Conservation (phyloP, 2,329 filamentous ascomycete genomes). For the Phaeosphaeriaceae sp. region DNA sequence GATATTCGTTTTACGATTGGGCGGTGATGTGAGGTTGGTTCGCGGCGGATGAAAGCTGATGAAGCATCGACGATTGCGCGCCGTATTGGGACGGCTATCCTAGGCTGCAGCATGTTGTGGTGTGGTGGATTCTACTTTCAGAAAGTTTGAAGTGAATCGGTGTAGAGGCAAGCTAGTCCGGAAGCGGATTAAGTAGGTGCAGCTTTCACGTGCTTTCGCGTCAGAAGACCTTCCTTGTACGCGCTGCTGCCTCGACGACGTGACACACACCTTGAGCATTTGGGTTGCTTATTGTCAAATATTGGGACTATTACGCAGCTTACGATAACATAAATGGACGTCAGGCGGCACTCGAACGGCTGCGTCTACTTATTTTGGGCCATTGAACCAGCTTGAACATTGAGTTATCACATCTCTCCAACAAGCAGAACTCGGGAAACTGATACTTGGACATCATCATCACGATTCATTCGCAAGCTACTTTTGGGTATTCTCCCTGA, state of each 20-base stretch:
- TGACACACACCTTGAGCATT: conserved; percentile 10
- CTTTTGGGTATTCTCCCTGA: background rate
- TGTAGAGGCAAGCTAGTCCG: conserved; percentile 15
- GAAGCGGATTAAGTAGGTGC: conserved; percentile 14
- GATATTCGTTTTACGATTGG: conserved; percentile 18
- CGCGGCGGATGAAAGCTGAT: conserved; percentile 25
- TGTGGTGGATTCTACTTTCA: conserved; percentile 5
- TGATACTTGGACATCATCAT: background rate
- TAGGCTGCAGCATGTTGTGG: conserved; percentile 42
- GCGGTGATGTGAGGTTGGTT: conserved; percentile 15
- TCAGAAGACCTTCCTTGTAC: conserved; percentile 17
- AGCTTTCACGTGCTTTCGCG: conserved; percentile 29
- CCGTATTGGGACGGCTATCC: conserved; percentile 29
- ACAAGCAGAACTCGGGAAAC: background rate
- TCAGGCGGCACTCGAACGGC: background rate
- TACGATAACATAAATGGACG: conserved; percentile 11
- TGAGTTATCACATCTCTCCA: background rate
- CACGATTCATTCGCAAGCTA: too few relatives aligned
- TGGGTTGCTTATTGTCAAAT: conserved; percentile 4
- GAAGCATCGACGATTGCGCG: conserved; percentile 19
- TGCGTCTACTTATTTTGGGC: background rate
- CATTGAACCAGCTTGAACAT: conserved; percentile 6
- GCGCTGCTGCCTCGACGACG: conserved; percentile 22
- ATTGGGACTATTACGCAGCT: conserved; percentile 1
- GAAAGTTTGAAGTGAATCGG: background rate